These are phyloP conservation scores for Termitomyces titanicus DNA, from an alignment of 768 basidiomycete genomes.

Conservation along the genomic window DNA sequence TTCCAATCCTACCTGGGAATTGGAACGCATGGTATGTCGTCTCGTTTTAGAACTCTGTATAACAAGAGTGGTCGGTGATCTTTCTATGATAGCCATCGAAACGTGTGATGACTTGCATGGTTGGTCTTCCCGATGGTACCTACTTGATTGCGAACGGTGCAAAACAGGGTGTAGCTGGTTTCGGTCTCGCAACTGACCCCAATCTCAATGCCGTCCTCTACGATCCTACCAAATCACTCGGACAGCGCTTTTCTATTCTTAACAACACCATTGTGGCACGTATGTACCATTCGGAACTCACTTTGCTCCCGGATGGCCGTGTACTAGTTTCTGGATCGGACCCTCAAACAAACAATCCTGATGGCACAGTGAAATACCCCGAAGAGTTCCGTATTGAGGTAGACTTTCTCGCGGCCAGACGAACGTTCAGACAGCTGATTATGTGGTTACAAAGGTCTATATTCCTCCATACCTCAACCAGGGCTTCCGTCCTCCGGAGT, in stretches of 20 bases:
- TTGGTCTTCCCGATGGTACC: conserved; percentile 70
- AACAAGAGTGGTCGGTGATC: background rate
- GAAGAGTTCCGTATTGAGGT: conserved; percentile 74
- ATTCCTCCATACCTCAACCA: conserved; percentile 80
- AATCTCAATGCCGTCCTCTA: conserved; percentile 67
- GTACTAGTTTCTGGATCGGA: conserved; percentile 77
- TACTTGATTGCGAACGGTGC: conserved; percentile 77
- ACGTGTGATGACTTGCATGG: conserved; percentile 78
- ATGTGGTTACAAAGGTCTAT: conserved; percentile 49
- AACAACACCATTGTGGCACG: conserved; percentile 68
- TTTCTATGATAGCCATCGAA: conserved; percentile 48
- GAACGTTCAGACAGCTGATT: background rate
- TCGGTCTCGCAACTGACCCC: conserved; percentile 63
- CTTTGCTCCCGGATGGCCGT: conserved; percentile 70
- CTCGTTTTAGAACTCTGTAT: background rate
- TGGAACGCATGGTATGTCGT: conserved; percentile 73
- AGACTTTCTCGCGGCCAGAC: background rate
- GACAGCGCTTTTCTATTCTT: conserved; percentile 64
- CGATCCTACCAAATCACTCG: conserved; percentile 56
- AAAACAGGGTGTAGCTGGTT: conserved; percentile 65
- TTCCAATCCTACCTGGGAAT: conserved; percentile 55
- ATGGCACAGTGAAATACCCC: conserved; percentile 47
- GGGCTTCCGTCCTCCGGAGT: conserved; percentile 59
- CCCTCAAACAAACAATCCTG: conserved; percentile 46
- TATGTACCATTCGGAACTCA: conserved; percentile 75